phyloP scores from a whole-genome alignment of 345 rosid genomes.

The Gossypium turneri region DNA sequence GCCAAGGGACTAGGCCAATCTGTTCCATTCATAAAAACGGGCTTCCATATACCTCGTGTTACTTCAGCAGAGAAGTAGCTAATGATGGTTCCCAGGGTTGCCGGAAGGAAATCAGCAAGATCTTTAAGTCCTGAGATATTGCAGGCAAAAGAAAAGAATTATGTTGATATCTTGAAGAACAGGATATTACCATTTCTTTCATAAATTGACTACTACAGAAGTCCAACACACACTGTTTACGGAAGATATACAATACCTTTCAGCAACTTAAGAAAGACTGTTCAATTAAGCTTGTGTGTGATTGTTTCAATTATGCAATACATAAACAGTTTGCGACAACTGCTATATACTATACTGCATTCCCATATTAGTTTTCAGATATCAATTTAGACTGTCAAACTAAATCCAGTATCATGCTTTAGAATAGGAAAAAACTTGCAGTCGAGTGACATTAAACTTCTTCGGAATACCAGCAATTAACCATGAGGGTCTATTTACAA shows the following conservation, averaged over 20 bases:
- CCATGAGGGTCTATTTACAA: not conserved
- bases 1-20: conserved; percentile 99
- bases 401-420: not conserved
- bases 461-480: not conserved
- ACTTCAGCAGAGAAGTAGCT: conserved; percentile 95
- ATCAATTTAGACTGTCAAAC: conserved; percentile 7
- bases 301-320: not conserved
- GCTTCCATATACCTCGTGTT: conserved; percentile 92
- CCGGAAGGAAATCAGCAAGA: conserved; percentile 94
- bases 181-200: not conserved
- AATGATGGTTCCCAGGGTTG: conserved; percentile 77
- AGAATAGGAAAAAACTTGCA: not conserved
- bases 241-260: not conserved
- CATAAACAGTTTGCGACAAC: not conserved
- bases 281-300: not conserved
- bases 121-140: conserved; percentile 74
- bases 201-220: not conserved
- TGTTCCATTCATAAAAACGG: conserved; percentile 92
- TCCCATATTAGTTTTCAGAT: not conserved
- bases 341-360: not conserved
- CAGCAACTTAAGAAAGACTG: not conserved
- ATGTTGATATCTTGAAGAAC: not conserved
- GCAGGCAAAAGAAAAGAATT: conserved; percentile 8
- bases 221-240: not conserved
- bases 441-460: not conserved